Conservation (phyloP, 805 yeast species). For the Yamadazyma kitorensis region DNA sequence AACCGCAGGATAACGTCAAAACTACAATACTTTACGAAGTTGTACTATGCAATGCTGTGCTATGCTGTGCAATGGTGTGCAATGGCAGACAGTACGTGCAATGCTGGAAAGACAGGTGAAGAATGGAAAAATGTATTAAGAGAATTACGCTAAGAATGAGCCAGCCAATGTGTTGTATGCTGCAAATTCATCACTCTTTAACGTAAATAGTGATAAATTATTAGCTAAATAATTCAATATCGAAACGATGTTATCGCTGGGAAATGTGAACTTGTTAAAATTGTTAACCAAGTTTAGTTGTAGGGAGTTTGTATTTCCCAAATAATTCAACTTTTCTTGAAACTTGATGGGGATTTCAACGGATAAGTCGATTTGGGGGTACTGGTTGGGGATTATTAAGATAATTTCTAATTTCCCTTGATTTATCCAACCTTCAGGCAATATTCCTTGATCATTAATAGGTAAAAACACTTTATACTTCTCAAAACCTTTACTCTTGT, state of each 20-base stretch:
- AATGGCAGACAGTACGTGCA: no score
- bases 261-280: conserved; percentile 17
- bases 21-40: no score
- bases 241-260: conserved; percentile 19
- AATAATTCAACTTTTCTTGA: conserved; percentile 21
- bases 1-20: no score
- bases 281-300: conserved; percentile 28
- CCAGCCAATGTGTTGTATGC: background rate
- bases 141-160: no score
- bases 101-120: no score
- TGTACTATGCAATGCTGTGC: no score
- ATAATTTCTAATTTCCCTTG: conserved; percentile 27
- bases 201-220: conserved; percentile 20
- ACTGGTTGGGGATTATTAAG: conserved; percentile 30
- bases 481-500: conserved; percentile 21
- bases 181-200: background rate
- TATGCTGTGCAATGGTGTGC: no score
- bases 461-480: conserved; percentile 34
- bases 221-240: conserved; percentile 32
- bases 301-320: conserved; percentile 2
- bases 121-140: no score
- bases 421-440: conserved; percentile 29
- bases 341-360: conserved; percentile 27
- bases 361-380: conserved; percentile 24
- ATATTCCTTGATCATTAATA: conserved; percentile 12